These are phyloP conservation scores for Phlebopus sp. DNA, from an alignment of 1,284 basidiomycete species.

Conservation along the genomic window DNA sequence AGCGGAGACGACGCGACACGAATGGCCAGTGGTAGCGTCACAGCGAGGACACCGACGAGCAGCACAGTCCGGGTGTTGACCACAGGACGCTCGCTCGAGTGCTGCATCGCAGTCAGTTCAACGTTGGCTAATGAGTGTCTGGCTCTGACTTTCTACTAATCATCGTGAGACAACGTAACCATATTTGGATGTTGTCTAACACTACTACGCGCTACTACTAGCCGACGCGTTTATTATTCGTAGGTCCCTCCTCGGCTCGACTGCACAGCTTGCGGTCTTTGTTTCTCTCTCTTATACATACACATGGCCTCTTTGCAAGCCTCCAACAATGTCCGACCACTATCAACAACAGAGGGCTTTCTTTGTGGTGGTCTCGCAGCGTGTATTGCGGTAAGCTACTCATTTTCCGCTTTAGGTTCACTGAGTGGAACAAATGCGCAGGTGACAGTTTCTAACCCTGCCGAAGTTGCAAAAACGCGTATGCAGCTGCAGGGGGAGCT, in stretches of 20 bases:
- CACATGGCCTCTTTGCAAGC: conserved; percentile 21
- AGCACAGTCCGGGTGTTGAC: conserved; percentile 48
- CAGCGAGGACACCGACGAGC: conserved; percentile 50
- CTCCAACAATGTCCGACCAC: conserved; percentile 21
- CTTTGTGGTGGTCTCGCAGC: conserved; percentile 86
- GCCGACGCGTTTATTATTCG: no score
- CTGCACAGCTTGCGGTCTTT: neutral
- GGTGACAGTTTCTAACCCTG: conserved; percentile 83
- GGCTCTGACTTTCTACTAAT: no score
- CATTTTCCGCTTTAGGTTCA: conserved; percentile 1
- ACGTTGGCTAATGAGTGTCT: neutral
- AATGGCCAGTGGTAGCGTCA: conserved; percentile 49
- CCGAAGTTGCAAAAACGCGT: conserved; percentile 93
- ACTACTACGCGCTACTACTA: no score
- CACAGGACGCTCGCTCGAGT: conserved; percentile 26
- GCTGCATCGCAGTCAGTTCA: conserved; percentile 11
- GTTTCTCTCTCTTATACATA: neutral
- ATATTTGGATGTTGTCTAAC: neutral
- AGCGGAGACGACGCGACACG: conserved; percentile 64
- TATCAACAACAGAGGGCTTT: conserved; percentile 78
- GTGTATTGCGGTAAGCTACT: conserved; percentile 66
- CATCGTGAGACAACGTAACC: no score
- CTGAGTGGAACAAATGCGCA: conserved; percentile 25
- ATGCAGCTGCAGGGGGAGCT: conserved; percentile 94
- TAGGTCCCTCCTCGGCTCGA: neutral